Evolutionary conservation across 192 early-diverging fungal genomes (phyloP), one percentile per base, ranked within the genome.

Genomic region (Physocladia obscura): DNA sequence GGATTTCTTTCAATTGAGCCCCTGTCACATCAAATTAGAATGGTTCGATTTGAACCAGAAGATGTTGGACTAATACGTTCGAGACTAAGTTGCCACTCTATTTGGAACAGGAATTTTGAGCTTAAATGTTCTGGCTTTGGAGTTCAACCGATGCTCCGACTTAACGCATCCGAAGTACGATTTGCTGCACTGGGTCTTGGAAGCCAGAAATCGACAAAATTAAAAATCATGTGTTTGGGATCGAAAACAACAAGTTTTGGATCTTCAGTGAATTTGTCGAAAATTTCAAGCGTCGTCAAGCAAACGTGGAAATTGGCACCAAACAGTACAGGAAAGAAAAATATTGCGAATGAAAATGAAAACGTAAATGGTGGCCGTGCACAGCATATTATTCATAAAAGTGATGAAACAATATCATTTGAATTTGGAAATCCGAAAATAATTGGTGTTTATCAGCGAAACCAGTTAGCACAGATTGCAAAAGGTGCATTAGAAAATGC

Each of bases 101-200:
- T 58, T 29, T 73, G 71, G 71, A 64, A 73, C 32, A 47, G 71
- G 17, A 64, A 67, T 26, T 73, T 73, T 58, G 71, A 73, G 32
- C 19, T 73, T 11, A 64, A 65, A 30, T 73, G 71, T 44, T 4
- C 37, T 3, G 71, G 71, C 15, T 30, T 15, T 15, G 71, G 62
- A 19, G n/a, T 49, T 19, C 64, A 67, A 49, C 29, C 52, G 19
- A 35, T 54, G 27, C 15, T 57, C 0, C 19, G 19, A 8, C 58
- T 73, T 49, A 54, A 67, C 15, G 17, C 38, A 48, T 67, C 71
- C 4, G 57, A 62, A 26, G 13, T 73, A 15, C n/a, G 52, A 0
- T 67, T 73, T 30, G 30, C 44, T 36, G 32, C 51, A 0, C 11
- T 62, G n/a, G 39, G 44, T 2, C 2, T 73, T 39, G 71, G 71